A percentile compares a stretch with the other conserved stretches of the same genome.
These are phyloP conservation scores for Quercus phellos DNA, from an alignment of 331 rosid genomes.

Conservation along the genomic window DNA sequence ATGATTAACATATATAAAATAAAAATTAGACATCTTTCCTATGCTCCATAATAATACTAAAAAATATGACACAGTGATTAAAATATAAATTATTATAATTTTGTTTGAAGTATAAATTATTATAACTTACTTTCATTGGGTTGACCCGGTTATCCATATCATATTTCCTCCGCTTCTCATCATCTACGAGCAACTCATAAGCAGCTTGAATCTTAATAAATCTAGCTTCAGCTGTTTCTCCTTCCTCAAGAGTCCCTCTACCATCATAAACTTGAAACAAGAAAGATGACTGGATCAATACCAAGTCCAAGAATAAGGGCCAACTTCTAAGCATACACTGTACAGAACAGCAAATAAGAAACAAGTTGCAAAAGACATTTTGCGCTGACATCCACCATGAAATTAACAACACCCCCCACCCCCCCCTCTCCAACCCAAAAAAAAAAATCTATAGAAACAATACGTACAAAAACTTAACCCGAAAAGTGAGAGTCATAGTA, in stretches of 20 bases:
- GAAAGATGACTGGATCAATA: slow-evolving; percentile 12
- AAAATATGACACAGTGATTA: neutral
- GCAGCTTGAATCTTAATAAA: slow-evolving; percentile 98
- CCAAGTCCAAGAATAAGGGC: neutral
- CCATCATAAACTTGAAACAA: slow-evolving; percentile 62
- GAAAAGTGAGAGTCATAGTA: slow-evolving; percentile 7
- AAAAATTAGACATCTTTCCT: neutral
- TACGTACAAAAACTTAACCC: neutral
- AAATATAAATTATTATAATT: slow-evolving; percentile 9
- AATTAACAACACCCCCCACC: neutral
- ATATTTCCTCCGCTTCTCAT: slow-evolving; percentile 61
- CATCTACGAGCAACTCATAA: slow-evolving; percentile 74
- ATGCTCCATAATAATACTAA: neutral
- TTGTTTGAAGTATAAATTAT: neutral
- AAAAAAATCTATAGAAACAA: neutral
- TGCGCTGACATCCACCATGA: neutral
- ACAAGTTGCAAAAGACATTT: neutral
- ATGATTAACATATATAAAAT: neutral
- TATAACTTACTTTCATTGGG: slow-evolving; percentile 77
- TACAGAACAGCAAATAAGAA: neutral
- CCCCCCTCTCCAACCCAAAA: neutral
- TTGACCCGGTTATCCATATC: slow-evolving; percentile 78
- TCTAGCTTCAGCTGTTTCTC: slow-evolving; percentile 91
- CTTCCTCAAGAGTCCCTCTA: slow-evolving; percentile 84
- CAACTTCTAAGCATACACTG: neutral